These are phyloP conservation scores for Halophytophthora polymorphica DNA, from an alignment of 352 stramenopile genomes.

Conservation along the genomic window DNA sequence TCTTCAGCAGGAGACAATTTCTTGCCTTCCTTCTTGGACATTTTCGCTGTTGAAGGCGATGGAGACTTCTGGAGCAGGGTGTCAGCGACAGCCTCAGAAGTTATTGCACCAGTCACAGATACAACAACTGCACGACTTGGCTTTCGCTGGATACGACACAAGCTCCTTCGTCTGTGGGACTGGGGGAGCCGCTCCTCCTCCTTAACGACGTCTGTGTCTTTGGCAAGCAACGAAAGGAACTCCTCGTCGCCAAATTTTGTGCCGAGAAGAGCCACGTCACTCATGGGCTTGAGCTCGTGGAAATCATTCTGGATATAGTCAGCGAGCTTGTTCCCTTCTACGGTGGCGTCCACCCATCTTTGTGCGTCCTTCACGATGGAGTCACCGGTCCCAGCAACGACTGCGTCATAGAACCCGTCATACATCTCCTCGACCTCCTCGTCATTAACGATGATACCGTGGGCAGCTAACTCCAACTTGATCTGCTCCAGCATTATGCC, in stretches of 20 bases:
- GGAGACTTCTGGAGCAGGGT: neutral
- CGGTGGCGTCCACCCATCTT: constrained; percentile 54
- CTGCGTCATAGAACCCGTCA: constrained; percentile 54
- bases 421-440: constrained; percentile 64
- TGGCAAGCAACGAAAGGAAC: constrained; percentile 52
- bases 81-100: neutral
- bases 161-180: constrained; percentile 12
- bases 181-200: constrained; percentile 6
- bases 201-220: constrained; percentile 25
- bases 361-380: constrained; percentile 66
- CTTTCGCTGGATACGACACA: constrained; percentile 36
- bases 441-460: constrained; percentile 57
- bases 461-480: constrained; percentile 51
- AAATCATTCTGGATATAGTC: constrained; percentile 69
- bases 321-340: constrained; percentile 31
- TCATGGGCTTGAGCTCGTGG: constrained; percentile 50
- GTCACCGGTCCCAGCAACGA: constrained; percentile 49
- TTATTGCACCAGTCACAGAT: neutral
- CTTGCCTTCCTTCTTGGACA: constrained; percentile 2
- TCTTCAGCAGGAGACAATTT: constrained; percentile 1
- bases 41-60: neutral
- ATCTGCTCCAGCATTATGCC: constrained; percentile 59
- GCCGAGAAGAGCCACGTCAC: constrained; percentile 48
- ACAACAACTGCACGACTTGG: constrained; percentile 17
- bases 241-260: constrained; percentile 50